Evolutionary conservation across 257 asterid genomes (phyloP).

Genomic region (Henckelia pumila): DNA sequence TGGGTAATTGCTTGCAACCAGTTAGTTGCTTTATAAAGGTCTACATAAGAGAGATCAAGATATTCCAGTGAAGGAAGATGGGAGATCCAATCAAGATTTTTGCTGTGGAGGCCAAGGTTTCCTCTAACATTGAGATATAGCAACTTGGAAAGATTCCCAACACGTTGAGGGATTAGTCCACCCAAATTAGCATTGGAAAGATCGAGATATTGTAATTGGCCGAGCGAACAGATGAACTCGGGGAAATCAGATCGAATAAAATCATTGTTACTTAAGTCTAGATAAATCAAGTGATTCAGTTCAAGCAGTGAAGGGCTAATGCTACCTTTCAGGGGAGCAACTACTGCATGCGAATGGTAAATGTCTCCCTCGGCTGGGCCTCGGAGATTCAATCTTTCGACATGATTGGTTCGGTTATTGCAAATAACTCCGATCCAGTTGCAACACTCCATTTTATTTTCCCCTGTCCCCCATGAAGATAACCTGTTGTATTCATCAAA

Average conservation of each 20-base stretch:
- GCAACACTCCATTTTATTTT: slow-evolving; percentile 2
- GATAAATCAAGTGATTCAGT: background rate
- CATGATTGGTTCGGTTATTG: slow-evolving; percentile 1
- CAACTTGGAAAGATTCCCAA: slow-evolving; percentile 22
- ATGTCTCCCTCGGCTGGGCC: too few relatives aligned
- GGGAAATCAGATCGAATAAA: too few relatives aligned
- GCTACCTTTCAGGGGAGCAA: background rate
- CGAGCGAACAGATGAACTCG: too few relatives aligned
- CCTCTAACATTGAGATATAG: slow-evolving; percentile 14
- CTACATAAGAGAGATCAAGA: background rate
- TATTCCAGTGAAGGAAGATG: background rate
- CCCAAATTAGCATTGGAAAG: background rate
- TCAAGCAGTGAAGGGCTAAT: background rate
- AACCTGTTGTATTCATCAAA: background rate
- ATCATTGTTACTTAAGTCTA: background rate
- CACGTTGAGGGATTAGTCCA: slow-evolving; percentile 7
- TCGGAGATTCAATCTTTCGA: background rate
- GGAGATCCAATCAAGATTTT: slow-evolving; percentile 25
- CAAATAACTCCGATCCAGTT: background rate
- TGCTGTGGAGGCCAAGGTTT: too few relatives aligned
- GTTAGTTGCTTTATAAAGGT: background rate
- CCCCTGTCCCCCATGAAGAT: background rate
- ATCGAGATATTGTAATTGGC: too few relatives aligned
- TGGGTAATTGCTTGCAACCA: background rate
- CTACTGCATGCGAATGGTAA: too few relatives aligned